Base-by-base conservation (phyloP, 2,329 filamentous ascomycete species). In the Diaporthe eres region DNA sequence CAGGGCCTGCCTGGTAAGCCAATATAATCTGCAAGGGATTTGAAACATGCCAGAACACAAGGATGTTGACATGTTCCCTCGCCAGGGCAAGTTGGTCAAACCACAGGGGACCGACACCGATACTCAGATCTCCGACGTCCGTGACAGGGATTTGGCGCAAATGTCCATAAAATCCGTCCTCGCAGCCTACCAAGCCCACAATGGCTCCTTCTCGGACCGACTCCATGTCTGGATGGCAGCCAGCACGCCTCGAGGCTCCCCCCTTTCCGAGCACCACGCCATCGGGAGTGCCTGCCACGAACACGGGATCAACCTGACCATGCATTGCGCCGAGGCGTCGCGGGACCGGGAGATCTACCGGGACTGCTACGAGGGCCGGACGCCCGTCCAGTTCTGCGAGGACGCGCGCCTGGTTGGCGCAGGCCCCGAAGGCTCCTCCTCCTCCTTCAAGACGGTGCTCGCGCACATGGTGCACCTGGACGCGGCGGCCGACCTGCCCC, bases 401-500 rank as follows among this genome's bases (percentile, higher is more conserved):
- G 75, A 80, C 7, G 85, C 82, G 0, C 82, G 83, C 22, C 79
- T 87, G n/a, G 81, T 84, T 8, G 84, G 84, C 15, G 82, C 82
- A 9, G 84, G 84, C 10, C 17, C 61, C 0, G 39, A 31, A 17
- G 61, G 8, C 4, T 13, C 15, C 7, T 15, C 34, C 7, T 15
- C 34, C 17, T 39, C 55, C 3, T 82, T 82, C 1, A 82, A 83
- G 22, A 89, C 86, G 0, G 87, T 89, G 0, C 83, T 90, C 1
- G 88, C 86, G 1, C 88, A 89, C 78, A 88, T 89, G 87, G 86
- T 88, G 2, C 86, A 89, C 78, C 81, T 89, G 6, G 86, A 89
- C 77, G 76, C 34, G 31, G 65, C 31, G 34, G 19, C 25, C 10
- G 65, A 70, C 49, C 49, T 70, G 31, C 81, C 22, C 83, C 83